phyloP scores from a whole-genome alignment of 2,329 filamentous ascomycete species.

The Ustulina deusta region DNA sequence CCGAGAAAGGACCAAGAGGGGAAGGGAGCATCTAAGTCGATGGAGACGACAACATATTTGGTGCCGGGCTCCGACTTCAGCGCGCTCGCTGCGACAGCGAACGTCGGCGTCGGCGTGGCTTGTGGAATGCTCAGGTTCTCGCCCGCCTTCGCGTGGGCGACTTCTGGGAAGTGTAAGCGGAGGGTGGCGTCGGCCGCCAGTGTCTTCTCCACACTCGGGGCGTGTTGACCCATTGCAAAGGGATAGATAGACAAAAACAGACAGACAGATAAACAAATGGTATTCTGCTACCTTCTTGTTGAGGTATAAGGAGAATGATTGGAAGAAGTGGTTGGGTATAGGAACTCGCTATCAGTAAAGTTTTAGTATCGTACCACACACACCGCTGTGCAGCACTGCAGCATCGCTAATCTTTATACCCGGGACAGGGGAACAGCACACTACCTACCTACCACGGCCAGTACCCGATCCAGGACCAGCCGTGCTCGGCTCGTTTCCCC shows the following conservation, averaged over 20 bases:
- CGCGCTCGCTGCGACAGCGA: conserved; percentile 23
- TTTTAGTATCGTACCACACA: background rate
- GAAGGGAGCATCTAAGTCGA: conserved; percentile 38
- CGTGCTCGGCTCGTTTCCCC: conserved; percentile 16
- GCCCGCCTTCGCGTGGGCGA: conserved; percentile 27
- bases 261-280: background rate
- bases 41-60: conserved; percentile 32
- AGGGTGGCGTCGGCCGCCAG: conserved; percentile 58
- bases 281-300: background rate
- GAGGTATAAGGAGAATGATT: background rate
- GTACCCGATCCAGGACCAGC: conserved; percentile 7
- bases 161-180: conserved; percentile 33
- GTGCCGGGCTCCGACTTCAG: conserved; percentile 28
- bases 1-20: conserved; percentile 31
- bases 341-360: background rate
- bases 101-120: conserved; percentile 27
- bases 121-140: conserved; percentile 22
- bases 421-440: conserved; percentile 12
- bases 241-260: background rate
- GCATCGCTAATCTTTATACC: background rate
- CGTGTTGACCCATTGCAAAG: conserved; percentile 59
- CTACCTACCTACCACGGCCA: background rate
- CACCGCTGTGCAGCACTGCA: background rate
- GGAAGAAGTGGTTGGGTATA: conserved; percentile 1
- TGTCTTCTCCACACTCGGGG: conserved; percentile 78